Percentiles rank a stretch among this genome's conserved stretches.
Evolutionary conservation across 2,329 filamentous ascomycete species (phyloP).

Genomic region (Aspergillus transmontanensis): DNA sequence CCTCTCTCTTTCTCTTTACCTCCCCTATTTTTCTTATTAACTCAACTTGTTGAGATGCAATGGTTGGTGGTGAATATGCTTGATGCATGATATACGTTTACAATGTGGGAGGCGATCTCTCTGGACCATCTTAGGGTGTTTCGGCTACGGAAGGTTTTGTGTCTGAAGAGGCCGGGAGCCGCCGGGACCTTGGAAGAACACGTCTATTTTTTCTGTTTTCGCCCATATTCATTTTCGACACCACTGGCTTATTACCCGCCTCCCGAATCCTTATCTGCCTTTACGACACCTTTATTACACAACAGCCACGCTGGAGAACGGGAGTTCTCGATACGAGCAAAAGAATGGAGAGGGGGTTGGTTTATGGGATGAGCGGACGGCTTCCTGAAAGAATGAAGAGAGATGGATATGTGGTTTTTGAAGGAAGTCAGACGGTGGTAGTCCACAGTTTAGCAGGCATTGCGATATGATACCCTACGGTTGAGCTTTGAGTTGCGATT

Average conservation of each 20-base stretch:
- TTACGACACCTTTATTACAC: background rate
- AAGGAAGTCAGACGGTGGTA: conserved; percentile 32
- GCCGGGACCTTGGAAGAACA: conserved; percentile 18
- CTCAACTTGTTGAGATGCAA: conserved; percentile 15
- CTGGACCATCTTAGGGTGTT: conserved; percentile 23
- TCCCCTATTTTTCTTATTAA: conserved; percentile 3
- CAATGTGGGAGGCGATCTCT: conserved; percentile 20
- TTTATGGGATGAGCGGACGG: conserved; percentile 1
- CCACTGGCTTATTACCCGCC: background rate
- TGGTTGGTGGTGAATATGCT: conserved; percentile 19
- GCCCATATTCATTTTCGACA: conserved; percentile 3
- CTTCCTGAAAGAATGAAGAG: conserved; percentile 1
- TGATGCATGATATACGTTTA: conserved; percentile 25
- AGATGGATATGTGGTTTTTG: conserved; percentile 8
- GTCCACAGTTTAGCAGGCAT: conserved; percentile 45
- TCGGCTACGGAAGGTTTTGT: conserved; percentile 20
- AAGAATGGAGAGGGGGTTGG: background rate
- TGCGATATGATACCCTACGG: conserved; percentile 48
- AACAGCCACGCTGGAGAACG: background rate
- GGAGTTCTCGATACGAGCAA: background rate
- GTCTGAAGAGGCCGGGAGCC: conserved; percentile 19
- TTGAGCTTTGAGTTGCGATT: conserved; percentile 36
- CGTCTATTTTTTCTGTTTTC: conserved; percentile 14
- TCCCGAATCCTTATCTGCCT: background rate
- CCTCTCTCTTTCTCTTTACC: background rate